Evolutionary conservation across 495 filamentous ascomycete species (phyloP), one percentile per base, ranked within the genome.

Genomic region (Beverwykella pulmonaria): DNA sequence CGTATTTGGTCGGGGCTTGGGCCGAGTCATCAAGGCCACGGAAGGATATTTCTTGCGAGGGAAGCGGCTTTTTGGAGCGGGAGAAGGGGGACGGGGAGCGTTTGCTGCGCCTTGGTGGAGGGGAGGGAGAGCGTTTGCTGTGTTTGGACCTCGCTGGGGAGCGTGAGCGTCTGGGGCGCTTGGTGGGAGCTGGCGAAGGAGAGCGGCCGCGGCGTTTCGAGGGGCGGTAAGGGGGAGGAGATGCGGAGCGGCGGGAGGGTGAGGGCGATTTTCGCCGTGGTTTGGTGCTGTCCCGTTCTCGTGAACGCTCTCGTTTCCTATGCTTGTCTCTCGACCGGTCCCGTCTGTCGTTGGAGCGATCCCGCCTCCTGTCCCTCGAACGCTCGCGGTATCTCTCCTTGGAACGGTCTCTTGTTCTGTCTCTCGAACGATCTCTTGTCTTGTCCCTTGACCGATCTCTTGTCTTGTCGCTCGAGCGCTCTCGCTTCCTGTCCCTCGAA

Each of bases 31-130:
- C 61, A 26, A 55, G 26, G n/a, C 62, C 62, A 49, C 71, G 71
- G 69, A 76, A 79, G 48, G 77, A 74, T 2, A 71, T 65, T 23
- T 70, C 64, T 69, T 80, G 78, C 6, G 72, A 71, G 34, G 75
- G 72, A 20, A 80, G 72, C 14, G 78, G 69, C 22, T 68, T 62
- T 20, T 70, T 70, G 32, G 70, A 71, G 41, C 69, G 68, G 10
- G 49, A 63, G 8, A 39, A 58, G 25, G 68, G 63, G 25, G 69
- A 68, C 1, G 61, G 52, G 2, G 70, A 72, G 20, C 32, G 59
- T 26, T 52, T 27, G n/a, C 58, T 27, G 48, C 58, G 64, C 41
- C 32, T 50, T 67, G 39, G 39, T 4, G 39, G 39, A 7, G 39
- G 39, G 17, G 39, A 23, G 20, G 48, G 15, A 19, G 48, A 50